Base-by-base conservation (phyloP, 2,329 filamentous ascomycete species). In the Microdochium trichocladiopsis region DNA sequence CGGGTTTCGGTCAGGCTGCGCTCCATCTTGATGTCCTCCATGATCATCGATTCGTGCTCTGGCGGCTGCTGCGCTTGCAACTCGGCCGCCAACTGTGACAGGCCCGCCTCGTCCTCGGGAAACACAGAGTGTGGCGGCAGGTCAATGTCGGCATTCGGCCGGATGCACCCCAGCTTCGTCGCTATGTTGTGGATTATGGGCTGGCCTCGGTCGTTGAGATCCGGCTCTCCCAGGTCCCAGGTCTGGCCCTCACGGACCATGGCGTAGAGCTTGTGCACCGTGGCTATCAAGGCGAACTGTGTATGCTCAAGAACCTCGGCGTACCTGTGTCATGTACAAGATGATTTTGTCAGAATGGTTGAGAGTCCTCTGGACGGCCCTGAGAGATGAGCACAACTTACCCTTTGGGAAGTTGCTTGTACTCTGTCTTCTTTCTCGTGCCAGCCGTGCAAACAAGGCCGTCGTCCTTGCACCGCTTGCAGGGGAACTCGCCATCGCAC, bases 121-220 rank as follows among this genome's bases (percentile, higher is more conserved):
- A 85, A 84, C 24, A 81, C 72, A 2, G 77, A 75, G 56, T 80
- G 76, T 22, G 78, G 73, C 21, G 79, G 79, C 49, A 82, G 69
- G 63, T 84, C 74, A 63, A 80, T 74, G 60, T 85, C 82, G 61
- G 75, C 78, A 59, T 83, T 82, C 18, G 79, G 79, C 52, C 82
- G 76, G 60, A 85, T 82, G 69, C 81, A 84, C 48, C 82, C 81
- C 25, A 86, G 78, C 66, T 78, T 83, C 57, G 78, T 76, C 31
- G 82, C 81, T 54, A 86, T 85, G 62, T 84, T 79, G 68, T 86
- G 82, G 51, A 86, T 82, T 24, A 85, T 76, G 2, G 82, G 82
- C 59, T 82, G 78, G 31, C 80, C 80, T 50, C 79, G 73, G 56
- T 83, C 80, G 63, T 86, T 86, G 58, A 84, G 68, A 55, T 83